Conservation (phyloP, 2,329 filamentous ascomycete species). For the Paramyrothecium roridum region DNA sequence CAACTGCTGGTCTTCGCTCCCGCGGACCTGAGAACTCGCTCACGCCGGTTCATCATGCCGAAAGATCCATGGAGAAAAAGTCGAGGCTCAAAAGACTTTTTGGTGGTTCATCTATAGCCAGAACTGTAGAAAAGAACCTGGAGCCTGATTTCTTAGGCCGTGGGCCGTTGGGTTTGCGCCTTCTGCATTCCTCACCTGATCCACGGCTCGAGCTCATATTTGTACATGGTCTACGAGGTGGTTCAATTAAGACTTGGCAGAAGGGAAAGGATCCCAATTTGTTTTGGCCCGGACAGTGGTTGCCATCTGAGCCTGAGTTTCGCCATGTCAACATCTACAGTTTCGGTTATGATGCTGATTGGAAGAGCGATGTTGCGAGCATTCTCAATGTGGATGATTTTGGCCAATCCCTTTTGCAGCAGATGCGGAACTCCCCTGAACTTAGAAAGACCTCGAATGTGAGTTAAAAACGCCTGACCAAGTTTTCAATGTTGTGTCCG, state of each 20-base stretch:
- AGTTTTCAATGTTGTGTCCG: not conserved
- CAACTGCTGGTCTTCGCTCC: too few species aligned
- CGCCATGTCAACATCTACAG: constrained; percentile 21
- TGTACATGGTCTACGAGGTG: constrained; percentile 37
- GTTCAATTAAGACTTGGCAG: constrained; percentile 38
- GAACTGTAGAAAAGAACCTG: constrained; percentile 1
- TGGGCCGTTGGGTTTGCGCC: constrained; percentile 19
- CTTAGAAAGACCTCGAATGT: not conserved
- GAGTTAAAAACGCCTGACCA: not conserved
- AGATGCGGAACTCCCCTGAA: constrained; percentile 10
- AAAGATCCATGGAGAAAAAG: too few species aligned
- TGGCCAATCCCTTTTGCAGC: constrained; percentile 20
- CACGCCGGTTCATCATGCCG: too few species aligned
- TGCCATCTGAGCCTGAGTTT: constrained; percentile 27
- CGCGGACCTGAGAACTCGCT: too few species aligned
- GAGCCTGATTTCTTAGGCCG: too few species aligned
- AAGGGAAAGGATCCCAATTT: constrained; percentile 21
- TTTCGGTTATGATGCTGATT: constrained; percentile 29
- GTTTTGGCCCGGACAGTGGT: constrained; percentile 38
- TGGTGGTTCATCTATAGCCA: too few species aligned
- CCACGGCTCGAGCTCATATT: constrained; percentile 35
- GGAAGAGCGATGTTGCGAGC: constrained; percentile 10
- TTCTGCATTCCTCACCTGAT: constrained; percentile 21
- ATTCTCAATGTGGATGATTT: constrained; percentile 26
- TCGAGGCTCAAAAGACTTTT: too few species aligned